Conservation (phyloP, 1,139 yeast species). For the Blastobotrys ciferrii region DNA sequence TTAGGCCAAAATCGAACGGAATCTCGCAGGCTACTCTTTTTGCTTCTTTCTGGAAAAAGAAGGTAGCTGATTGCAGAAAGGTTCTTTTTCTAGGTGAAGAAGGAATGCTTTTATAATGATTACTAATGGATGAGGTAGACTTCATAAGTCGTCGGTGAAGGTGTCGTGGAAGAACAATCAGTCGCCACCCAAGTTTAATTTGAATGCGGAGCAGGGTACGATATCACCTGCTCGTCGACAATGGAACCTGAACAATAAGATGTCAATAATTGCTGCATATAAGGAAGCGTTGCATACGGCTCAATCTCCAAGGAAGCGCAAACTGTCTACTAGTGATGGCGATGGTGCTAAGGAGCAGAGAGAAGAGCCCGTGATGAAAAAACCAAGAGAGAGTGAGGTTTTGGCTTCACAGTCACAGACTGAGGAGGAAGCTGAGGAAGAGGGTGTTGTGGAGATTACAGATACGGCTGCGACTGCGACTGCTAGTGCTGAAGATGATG, state of each 20-base stretch:
- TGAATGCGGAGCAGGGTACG: conserved; percentile 1
- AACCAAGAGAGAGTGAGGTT: conserved; percentile 5
- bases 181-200: conserved; percentile 14
- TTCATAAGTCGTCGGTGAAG: neutral
- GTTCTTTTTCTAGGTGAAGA: no score
- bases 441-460: neutral
- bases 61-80: no score
- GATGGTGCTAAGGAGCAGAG: conserved; percentile 3
- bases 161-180: conserved; percentile 13
- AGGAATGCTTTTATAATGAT: no score
- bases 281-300: conserved; percentile 14
- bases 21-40: no score
- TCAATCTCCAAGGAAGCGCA: conserved; percentile 1
- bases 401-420: neutral
- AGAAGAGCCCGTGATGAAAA: conserved; percentile 2
- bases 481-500: conserved; percentile 4
- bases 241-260: conserved; percentile 14
- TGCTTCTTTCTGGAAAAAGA: no score
- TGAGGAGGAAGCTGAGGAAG: neutral
- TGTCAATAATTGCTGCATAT: conserved; percentile 18
- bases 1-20: no score
- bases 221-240: conserved; percentile 9
- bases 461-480: conserved; percentile 5
- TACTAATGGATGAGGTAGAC: neutral
- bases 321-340: neutral